A percentile compares a stretch with the other conserved stretches of the same genome.
Evolutionary conservation across 805 yeast species (phyloP).

Genomic region (Zygosaccharomyces siamensis): DNA sequence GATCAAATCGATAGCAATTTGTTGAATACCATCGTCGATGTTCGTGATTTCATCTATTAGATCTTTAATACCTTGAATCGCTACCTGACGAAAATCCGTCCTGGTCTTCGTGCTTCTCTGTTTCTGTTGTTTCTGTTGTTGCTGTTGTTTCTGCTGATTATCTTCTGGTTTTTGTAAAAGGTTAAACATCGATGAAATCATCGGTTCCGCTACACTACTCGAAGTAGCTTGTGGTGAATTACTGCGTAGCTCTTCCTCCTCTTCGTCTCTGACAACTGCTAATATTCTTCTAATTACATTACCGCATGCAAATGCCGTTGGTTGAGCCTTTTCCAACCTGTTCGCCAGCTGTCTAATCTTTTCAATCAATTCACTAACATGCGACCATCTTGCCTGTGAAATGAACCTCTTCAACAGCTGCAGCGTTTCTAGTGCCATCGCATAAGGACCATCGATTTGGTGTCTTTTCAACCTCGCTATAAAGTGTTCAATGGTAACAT

Average conservation of each 20-base stretch:
- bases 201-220: constrained; percentile 39
- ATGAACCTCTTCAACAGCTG: constrained; percentile 82
- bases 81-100: constrained; percentile 71
- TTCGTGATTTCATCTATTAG: constrained; percentile 86
- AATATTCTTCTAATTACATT: constrained; percentile 86
- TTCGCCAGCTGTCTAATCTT: constrained; percentile 73
- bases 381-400: constrained; percentile 84
- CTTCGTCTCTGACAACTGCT: constrained; percentile 82
- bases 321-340: constrained; percentile 70
- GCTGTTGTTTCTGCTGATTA: constrained; percentile 16
- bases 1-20: constrained; percentile 86
- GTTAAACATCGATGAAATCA: constrained; percentile 82
- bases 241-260: constrained; percentile 45
- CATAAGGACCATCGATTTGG: constrained; percentile 74
- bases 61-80: constrained; percentile 89
- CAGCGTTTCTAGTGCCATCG: constrained; percentile 81
- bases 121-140: constrained; percentile 21
- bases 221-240: constrained; percentile 16
- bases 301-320: constrained; percentile 83
- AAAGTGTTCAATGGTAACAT: constrained; percentile 41
- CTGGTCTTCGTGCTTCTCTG: constrained; percentile 27
- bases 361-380: constrained; percentile 63
- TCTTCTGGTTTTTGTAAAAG: constrained; percentile 54
- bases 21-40: constrained; percentile 85
- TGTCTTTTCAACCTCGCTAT: constrained; percentile 69